Base-by-base conservation (phyloP, 257 asterid genomes). In the Phtheirospermum japonicum region DNA sequence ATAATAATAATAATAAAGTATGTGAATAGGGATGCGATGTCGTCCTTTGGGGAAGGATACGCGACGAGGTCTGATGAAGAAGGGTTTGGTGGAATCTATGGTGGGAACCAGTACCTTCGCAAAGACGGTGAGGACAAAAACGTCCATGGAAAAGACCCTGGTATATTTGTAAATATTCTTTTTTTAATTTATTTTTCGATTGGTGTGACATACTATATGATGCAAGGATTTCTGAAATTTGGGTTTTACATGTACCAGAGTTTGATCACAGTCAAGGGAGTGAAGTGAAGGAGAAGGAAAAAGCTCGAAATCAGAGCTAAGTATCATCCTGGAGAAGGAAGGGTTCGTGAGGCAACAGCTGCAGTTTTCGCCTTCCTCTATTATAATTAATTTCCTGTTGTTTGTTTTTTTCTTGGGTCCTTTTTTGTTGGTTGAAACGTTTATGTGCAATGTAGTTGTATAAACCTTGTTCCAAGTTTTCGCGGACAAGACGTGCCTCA, bases 51-150 rank as follows among this genome's bases (percentile, higher is more conserved):
- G 4, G 97, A 84, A 49, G 95, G 80, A 30, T 84, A 89, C 10
- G 75, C 85, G 5, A 73, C 89, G 23, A 79, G 94, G 75, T 73
- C 80, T 3, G 94, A 86, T 5, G 97, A 84, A 33, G 95, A 89
- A 63, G 97, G 97, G 9, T 84, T 82, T 52, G 95, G 97, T 17
- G 90, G 96, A 1, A 63, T 66, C 4, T 78, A 80, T 40, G 76
- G 82, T 4, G 70, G 80, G 31, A 86, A 78, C 18, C 79, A 81
- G 14, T 57, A 43, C n/a, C 51, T 64, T 16, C 2, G 51, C 32
- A 59, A 73, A 39, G 62, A 72, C 5, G 77, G 61, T 0, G 82
- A 75, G 9, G 79, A 73, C 8, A 64, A 73, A 42, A 65, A 45
- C 6, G 61, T 13, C 4, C 73, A 61, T 17, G 72, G 79, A 14